Percentiles rank a stretch among this genome's conserved stretches.
Conservation (phyloP, 169 alveolate species). For the Eimeria tenella region DNA sequence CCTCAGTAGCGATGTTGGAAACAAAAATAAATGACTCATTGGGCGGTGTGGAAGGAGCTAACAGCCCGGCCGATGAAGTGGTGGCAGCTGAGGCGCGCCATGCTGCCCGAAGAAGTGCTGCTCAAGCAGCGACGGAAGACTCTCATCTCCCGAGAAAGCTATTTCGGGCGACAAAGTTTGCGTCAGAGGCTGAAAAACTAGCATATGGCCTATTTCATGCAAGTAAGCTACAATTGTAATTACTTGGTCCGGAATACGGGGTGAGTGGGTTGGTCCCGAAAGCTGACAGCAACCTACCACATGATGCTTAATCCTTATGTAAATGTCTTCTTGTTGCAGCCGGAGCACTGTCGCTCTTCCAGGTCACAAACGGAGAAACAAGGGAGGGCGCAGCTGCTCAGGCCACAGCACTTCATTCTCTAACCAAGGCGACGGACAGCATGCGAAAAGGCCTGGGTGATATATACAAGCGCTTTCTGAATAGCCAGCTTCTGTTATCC, state of each 20-base stretch:
- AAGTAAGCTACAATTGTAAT: background rate
- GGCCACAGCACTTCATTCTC: background rate
- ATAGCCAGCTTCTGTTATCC: constrained; percentile 57
- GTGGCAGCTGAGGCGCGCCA: constrained; percentile 51
- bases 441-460: constrained; percentile 27
- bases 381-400: background rate
- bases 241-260: no score
- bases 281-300: no score
- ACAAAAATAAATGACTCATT: constrained; percentile 13
- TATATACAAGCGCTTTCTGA: constrained; percentile 53
- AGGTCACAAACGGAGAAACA: background rate
- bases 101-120: constrained; percentile 32
- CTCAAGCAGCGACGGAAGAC: constrained; percentile 30
- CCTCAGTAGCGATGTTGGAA: constrained; percentile 57
- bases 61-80: constrained; percentile 45
- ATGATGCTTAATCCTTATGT: no score
- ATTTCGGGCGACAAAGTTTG: constrained; percentile 29
- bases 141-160: constrained; percentile 34
- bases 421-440: background rate
- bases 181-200: constrained; percentile 1
- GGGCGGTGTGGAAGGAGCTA: constrained; percentile 16
- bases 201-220: constrained; percentile 51
- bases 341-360: constrained; percentile 42
- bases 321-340: background rate
- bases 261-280: no score